Conservation (phyloP, 805 yeast species). For the Myxozyma sirexii region DNA sequence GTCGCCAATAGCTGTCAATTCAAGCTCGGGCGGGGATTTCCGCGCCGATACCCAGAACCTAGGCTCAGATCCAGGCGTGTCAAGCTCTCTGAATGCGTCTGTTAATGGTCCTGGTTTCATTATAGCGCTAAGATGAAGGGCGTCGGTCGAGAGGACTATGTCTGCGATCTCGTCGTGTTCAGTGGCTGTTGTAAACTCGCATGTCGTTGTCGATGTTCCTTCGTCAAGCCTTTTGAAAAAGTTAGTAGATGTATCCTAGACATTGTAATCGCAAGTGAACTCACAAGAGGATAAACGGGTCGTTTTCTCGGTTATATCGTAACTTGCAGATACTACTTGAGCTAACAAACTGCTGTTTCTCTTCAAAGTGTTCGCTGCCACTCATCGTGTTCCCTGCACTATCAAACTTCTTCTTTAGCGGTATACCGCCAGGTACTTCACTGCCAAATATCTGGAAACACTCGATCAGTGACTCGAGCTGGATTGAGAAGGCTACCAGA, state of each 20-base stretch:
- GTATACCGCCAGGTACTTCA: not conserved
- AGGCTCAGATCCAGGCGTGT: slow-evolving; percentile 23
- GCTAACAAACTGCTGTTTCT: slow-evolving; percentile 6
- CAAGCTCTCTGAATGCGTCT: slow-evolving; percentile 31
- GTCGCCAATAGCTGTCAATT: slow-evolving; percentile 18
- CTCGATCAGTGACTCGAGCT: slow-evolving; percentile 25
- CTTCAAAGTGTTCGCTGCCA: not conserved
- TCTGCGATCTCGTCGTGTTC: slow-evolving; percentile 15
- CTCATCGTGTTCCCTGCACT: not conserved
- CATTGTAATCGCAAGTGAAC: not conserved
- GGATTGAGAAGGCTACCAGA: slow-evolving; percentile 10
- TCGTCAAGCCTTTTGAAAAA: slow-evolving; percentile 28
- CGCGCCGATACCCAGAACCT: slow-evolving; percentile 6
- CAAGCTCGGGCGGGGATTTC: not conserved
- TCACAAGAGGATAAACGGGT: slow-evolving; percentile 29
- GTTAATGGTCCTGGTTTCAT: slow-evolving; percentile 21
- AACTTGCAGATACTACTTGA: slow-evolving; percentile 28
- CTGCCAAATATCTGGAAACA: slow-evolving; percentile 32
- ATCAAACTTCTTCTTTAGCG: not conserved
- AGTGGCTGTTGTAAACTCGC: slow-evolving; percentile 34
- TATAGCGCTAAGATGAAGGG: slow-evolving; percentile 14
- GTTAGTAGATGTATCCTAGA: not conserved
- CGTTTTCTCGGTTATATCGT: slow-evolving; percentile 19
- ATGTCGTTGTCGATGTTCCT: slow-evolving; percentile 32
- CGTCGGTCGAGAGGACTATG: slow-evolving; percentile 22